These are phyloP conservation scores for Calonectria hawksworthii DNA, from an alignment of 2,329 filamentous ascomycete genomes.

Conservation along the genomic window DNA sequence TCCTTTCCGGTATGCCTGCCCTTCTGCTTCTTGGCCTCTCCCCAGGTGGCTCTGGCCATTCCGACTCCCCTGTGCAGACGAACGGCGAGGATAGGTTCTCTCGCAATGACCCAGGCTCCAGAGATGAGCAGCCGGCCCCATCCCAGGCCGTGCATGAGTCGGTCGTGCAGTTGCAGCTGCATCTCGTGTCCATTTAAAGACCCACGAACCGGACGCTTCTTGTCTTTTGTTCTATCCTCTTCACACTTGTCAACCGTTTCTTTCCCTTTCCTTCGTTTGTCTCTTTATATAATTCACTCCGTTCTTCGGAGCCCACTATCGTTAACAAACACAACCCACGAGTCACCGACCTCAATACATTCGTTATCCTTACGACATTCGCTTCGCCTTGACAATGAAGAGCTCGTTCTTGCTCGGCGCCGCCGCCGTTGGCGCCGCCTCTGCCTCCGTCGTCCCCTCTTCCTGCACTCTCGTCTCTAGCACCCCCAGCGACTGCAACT, in stretches of 20 bases:
- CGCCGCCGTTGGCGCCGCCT: slow-evolving; percentile 48
- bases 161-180: slow-evolving; percentile 11
- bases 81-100: not conserved
- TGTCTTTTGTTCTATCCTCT: slow-evolving; percentile 36
- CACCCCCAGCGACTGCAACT: not conserved
- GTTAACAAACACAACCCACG: slow-evolving; percentile 30
- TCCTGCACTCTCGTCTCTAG: not conserved
- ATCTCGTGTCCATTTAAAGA: slow-evolving; percentile 41
- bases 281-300: slow-evolving; percentile 31
- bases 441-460: slow-evolving; percentile 48
- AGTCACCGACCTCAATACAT: slow-evolving; percentile 43
- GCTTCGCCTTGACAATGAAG: slow-evolving; percentile 51
- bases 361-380: slow-evolving; percentile 43
- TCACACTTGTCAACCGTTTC: slow-evolving; percentile 22
- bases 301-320: slow-evolving; percentile 39
- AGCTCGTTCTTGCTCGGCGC: slow-evolving; percentile 47
- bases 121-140: slow-evolving; percentile 21
- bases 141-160: not conserved
- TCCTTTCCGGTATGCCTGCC: not conserved
- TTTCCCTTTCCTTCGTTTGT: not conserved
- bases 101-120: not conserved
- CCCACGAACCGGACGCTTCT: slow-evolving; percentile 26
- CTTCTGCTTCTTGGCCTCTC: slow-evolving; percentile 26
- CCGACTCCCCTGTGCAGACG: slow-evolving; percentile 8
- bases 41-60: not conserved